phyloP scores from a whole-genome alignment of 768 basidiomycete species.

The Strobilomyces confusus region DNA sequence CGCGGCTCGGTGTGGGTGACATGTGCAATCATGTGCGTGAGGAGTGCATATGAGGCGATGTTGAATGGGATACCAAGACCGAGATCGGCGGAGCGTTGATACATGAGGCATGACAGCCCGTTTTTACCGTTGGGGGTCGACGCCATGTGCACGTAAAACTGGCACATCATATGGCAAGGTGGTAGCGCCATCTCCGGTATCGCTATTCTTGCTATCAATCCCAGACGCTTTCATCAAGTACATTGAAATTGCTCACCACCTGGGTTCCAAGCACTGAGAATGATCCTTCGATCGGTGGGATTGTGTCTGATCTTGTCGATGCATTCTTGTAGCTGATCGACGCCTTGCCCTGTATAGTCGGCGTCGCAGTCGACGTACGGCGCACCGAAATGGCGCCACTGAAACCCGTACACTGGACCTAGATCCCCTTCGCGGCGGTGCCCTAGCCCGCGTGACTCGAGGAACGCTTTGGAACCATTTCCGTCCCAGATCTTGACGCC shows the following conservation, averaged over 20 bases:
- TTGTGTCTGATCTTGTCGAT: slow-evolving; percentile 89
- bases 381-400: slow-evolving; percentile 95
- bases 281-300: slow-evolving; percentile 91
- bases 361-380: slow-evolving; percentile 69
- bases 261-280: slow-evolving; percentile 97
- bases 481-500: slow-evolving; percentile 98
- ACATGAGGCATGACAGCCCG: slow-evolving; percentile 91
- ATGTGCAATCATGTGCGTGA: slow-evolving; percentile 97
- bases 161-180: slow-evolving; percentile 98
- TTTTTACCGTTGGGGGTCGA: slow-evolving; percentile 48
- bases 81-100: slow-evolving; percentile 94
- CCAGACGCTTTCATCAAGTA: background rate
- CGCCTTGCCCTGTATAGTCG: slow-evolving; percentile 79
- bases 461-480: slow-evolving; percentile 84
- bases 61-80: slow-evolving; percentile 99
- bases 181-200: slow-evolving; percentile 94
- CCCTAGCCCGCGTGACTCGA: slow-evolving; percentile 79
- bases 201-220: slow-evolving; percentile 45
- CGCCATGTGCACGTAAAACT: slow-evolving; percentile 96
- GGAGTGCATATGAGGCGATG: slow-evolving; percentile 95
- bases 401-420: slow-evolving; percentile 96
- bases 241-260: slow-evolving; percentile 54
- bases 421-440: slow-evolving; percentile 88
- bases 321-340: slow-evolving; percentile 88
- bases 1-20: slow-evolving; percentile 83